These are phyloP conservation scores for Monosporascus sp. DNA, from an alignment of 2,329 filamentous ascomycete species.

Conservation along the genomic window DNA sequence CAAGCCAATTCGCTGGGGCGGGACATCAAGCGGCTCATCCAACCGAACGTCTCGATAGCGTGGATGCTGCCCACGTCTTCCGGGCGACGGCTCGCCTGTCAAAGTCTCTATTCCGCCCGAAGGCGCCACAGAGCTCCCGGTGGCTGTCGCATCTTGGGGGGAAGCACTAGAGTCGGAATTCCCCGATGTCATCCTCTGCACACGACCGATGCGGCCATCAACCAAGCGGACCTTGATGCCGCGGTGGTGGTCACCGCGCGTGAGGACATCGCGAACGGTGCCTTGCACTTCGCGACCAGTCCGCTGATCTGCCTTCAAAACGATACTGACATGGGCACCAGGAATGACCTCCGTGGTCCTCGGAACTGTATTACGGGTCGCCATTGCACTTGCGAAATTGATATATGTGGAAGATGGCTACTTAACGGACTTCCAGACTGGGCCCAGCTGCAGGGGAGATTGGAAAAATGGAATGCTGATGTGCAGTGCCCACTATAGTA, in stretches of 20 bases:
- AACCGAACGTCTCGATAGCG: constrained; percentile 27
- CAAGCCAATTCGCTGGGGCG: constrained; percentile 42
- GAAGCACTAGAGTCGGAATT: constrained; percentile 2
- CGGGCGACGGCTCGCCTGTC: constrained; percentile 6
- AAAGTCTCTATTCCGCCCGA: constrained; percentile 5
- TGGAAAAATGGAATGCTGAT: too few species aligned
- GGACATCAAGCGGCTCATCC: constrained; percentile 30
- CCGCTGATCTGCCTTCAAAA: constrained; percentile 71
- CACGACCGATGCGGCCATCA: constrained; percentile 68
- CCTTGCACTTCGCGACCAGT: constrained; percentile 68
- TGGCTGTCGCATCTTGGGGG: constrained; percentile 1
- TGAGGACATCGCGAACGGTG: constrained; percentile 61
- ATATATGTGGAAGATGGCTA: too few species aligned
- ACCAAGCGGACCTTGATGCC: constrained; percentile 73
- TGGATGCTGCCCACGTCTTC: constrained; percentile 18
- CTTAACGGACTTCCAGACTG: too few species aligned
- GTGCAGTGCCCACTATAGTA: too few species aligned
- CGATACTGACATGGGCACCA: constrained; percentile 63
- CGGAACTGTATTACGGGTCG: constrained; percentile 31
- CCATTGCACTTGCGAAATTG: not conserved
- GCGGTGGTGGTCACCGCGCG: constrained; percentile 66
- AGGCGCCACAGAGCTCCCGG: constrained; percentile 1
- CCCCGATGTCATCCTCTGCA: constrained; percentile 53
- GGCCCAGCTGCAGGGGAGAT: too few species aligned
- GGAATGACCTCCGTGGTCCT: constrained; percentile 48